These are phyloP conservation scores for Pueraria montana DNA, from an alignment of 306 rosid genomes.

Conservation along the genomic window DNA sequence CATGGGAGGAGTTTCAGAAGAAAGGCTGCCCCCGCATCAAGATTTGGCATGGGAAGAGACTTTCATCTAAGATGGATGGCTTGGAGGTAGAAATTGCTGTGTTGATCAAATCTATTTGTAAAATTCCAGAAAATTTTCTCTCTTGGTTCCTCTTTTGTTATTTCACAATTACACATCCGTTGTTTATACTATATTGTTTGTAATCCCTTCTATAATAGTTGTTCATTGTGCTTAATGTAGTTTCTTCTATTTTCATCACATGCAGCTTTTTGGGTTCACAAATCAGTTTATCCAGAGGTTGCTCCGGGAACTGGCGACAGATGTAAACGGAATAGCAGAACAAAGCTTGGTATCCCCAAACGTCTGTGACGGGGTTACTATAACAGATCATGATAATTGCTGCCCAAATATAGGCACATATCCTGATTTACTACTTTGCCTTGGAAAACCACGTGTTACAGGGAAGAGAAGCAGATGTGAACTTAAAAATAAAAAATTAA, in stretches of 20 bases:
- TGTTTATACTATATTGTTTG: background rate
- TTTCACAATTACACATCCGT: background rate
- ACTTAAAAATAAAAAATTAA: constrained; percentile 49
- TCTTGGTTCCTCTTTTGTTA: background rate
- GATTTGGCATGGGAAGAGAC: constrained; percentile 87
- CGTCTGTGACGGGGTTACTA: constrained; percentile 50
- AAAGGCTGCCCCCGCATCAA: constrained; percentile 64
- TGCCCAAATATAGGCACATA: constrained; percentile 47
- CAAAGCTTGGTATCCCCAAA: constrained; percentile 53
- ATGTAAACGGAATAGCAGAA: constrained; percentile 67
- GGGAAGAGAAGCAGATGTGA: constrained; percentile 74
- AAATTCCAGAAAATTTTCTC: background rate
- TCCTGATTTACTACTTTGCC: constrained; percentile 53
- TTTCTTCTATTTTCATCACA: constrained; percentile 40
- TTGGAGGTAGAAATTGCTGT: constrained; percentile 73
- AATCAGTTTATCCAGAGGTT: constrained; percentile 78
- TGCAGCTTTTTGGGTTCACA: constrained; percentile 93
- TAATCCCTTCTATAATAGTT: constrained; percentile 11
- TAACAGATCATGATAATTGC: constrained; percentile 46
- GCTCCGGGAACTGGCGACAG: constrained; percentile 78
- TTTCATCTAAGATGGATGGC: constrained; percentile 82
- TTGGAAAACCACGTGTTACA: constrained; percentile 48
- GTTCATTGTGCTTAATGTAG: constrained; percentile 36
- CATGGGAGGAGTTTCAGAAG: constrained; percentile 84
- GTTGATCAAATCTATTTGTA: constrained; percentile 14